phyloP scores from a whole-genome alignment of 192 early-diverging fungal species.

The Coemansia sp. region DNA sequence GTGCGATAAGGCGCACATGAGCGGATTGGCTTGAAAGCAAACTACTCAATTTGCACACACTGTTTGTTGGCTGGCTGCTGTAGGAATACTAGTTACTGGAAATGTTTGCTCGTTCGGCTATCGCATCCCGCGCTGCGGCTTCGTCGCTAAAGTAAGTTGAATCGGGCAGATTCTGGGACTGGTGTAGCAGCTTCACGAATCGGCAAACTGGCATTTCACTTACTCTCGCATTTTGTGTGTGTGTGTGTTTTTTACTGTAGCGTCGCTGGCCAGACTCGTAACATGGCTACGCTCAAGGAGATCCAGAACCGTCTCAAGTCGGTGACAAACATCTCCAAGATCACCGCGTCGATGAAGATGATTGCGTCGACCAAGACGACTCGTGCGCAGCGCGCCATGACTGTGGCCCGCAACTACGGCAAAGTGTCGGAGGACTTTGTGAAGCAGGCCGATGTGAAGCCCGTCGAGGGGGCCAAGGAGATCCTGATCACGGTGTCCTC shows the following conservation, averaged over 20 bases:
- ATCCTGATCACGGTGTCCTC: conserved; percentile 84
- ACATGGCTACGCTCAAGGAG: conserved; percentile 95
- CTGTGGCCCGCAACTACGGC: conserved; percentile 75
- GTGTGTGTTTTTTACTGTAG: conserved; percentile 30
- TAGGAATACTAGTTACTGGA: conserved; percentile 13
- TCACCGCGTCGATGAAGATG: conserved; percentile 99
- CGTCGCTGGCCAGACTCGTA: conserved; percentile 69
- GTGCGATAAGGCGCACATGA: not conserved
- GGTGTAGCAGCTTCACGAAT: not conserved
- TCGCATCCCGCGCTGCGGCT: conserved; percentile 40
- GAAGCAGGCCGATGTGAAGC: conserved; percentile 65
- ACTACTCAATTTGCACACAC: not conserved
- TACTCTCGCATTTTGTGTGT: not conserved
- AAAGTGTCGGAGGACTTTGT: conserved; percentile 50
- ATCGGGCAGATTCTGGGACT: not conserved
- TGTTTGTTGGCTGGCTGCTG: not conserved
- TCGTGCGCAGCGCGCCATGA: conserved; percentile 83
- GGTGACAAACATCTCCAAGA: conserved; percentile 97
- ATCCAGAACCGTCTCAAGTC: conserved; percentile 95
- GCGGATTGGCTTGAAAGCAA: not conserved
- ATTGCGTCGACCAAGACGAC: conserved; percentile 99
- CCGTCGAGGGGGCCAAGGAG: conserved; percentile 63
- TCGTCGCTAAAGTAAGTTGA: conserved; percentile 36
- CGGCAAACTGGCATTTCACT: not conserved
- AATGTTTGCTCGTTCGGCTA: conserved; percentile 51